Evolutionary conservation across 2,329 filamentous ascomycete species (phyloP).

Genomic region (Cercospora sp.): DNA sequence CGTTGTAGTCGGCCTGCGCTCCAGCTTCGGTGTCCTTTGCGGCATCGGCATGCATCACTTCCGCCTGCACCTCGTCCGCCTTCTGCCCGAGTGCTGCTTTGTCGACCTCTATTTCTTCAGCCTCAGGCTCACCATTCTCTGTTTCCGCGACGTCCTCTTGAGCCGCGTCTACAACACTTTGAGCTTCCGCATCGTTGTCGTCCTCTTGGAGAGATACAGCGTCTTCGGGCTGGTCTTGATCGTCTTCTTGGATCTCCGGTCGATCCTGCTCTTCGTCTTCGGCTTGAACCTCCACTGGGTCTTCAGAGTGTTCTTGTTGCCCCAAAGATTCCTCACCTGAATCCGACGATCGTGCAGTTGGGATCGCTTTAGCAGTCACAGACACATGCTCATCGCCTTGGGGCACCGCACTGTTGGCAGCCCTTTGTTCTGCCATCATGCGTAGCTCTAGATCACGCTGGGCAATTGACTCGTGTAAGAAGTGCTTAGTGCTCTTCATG

Average conservation of each 20-base stretch:
- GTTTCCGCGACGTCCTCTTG: neutral
- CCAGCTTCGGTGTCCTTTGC: neutral
- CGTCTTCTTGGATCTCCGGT: neutral
- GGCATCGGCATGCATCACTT: neutral
- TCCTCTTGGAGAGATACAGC: neutral
- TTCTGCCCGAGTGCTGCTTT: neutral
- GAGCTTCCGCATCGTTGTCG: neutral
- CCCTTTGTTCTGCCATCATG: neutral
- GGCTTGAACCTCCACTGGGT: neutral
- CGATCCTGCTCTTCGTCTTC: neutral
- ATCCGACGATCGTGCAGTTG: neutral
- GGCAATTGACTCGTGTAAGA: conserved; percentile 8
- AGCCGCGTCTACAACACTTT: neutral
- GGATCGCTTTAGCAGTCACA: neutral
- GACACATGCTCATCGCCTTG: neutral
- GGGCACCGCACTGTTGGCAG: neutral
- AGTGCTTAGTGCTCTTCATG: conserved; percentile 3
- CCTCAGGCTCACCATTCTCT: neutral
- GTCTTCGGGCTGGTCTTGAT: neutral
- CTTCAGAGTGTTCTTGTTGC: neutral
- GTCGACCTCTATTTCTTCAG: neutral
- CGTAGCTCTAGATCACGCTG: conserved; percentile 10
- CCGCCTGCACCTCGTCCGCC: neutral
- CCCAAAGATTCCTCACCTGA: neutral
- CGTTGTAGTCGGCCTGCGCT: neutral